Conservation (phyloP, 1,284 basidiomycete genomes). For the Omphalotus olearius region DNA sequence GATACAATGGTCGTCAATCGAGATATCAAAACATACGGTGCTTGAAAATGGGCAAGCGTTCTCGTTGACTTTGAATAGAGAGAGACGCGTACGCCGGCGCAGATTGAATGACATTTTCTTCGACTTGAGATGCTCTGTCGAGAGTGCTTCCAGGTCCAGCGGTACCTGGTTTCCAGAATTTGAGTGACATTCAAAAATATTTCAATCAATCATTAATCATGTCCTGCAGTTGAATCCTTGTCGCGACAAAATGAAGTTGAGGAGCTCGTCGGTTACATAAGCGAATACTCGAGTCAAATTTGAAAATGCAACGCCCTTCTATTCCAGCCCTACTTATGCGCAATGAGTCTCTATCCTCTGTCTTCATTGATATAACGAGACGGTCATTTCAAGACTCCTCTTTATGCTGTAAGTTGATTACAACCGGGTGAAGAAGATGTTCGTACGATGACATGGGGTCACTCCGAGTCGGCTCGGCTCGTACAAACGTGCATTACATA, state of each 20-base stretch:
- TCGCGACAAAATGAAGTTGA: too few species aligned
- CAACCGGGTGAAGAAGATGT: too few species aligned
- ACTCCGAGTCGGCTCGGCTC: too few species aligned
- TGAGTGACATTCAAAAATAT: constrained; percentile 36
- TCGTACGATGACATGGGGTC: too few species aligned
- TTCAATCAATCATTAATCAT: background rate
- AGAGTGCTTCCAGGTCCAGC: constrained; percentile 82
- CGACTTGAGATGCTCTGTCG: constrained; percentile 77
- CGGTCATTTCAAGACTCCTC: too few species aligned
- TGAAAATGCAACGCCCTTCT: too few species aligned
- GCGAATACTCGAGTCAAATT: too few species aligned
- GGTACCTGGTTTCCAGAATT: constrained; percentile 84
- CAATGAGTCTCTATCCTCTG: too few species aligned
- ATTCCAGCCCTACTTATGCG: too few species aligned
- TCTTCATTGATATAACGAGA: too few species aligned
- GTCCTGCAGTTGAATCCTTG: background rate
- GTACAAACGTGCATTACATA: too few species aligned
- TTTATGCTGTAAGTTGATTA: too few species aligned
- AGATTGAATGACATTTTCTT: constrained; percentile 65
- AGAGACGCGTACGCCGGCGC: constrained; percentile 52
- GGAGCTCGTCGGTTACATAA: background rate
- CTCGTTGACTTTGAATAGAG: constrained; percentile 72
- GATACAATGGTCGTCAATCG: background rate
- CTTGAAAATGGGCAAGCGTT: constrained; percentile 84
- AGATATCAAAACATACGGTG: constrained; percentile 53